Conservation (phyloP, 164 flowering plant genomes). For the Brasenia schreberi region DNA sequence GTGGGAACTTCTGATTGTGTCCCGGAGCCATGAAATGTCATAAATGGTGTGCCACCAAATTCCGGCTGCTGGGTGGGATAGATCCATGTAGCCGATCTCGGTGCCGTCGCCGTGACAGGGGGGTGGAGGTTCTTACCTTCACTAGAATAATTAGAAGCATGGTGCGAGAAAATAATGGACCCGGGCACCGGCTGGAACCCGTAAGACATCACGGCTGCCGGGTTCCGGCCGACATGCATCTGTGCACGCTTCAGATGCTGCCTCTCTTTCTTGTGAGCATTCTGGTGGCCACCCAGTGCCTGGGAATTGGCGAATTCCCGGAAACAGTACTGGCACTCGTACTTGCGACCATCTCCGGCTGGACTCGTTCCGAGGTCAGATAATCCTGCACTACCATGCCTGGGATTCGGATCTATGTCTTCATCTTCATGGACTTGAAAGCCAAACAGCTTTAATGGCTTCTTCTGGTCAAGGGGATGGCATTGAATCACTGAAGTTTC, state of each 20-base stretch:
- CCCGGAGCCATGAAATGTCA: slow-evolving; percentile 28
- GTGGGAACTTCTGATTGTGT: slow-evolving; percentile 14
- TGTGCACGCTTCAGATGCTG: slow-evolving; percentile 86
- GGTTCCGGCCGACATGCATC: slow-evolving; percentile 50
- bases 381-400: slow-evolving; percentile 15
- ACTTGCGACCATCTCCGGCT: slow-evolving; percentile 46
- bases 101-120: slow-evolving; percentile 9
- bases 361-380: slow-evolving; percentile 23
- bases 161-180: slow-evolving; percentile 25
- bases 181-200: slow-evolving; percentile 54
- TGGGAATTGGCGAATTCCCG: slow-evolving; percentile 91
- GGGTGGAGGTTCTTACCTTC: not conserved
- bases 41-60: slow-evolving; percentile 37
- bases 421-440: slow-evolving; percentile 54
- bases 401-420: slow-evolving; percentile 22
- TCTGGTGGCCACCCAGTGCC: slow-evolving; percentile 97
- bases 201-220: slow-evolving; percentile 42
- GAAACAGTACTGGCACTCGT: slow-evolving; percentile 93
- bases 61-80: slow-evolving; percentile 34
- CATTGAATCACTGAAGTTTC: slow-evolving; percentile 1
- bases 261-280: slow-evolving; percentile 91
- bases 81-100: slow-evolving; percentile 35
- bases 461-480: slow-evolving; percentile 10
- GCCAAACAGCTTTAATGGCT: slow-evolving; percentile 65
- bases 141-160: slow-evolving; percentile 2